Percentiles rank a stretch among this genome's conserved stretches.
These are phyloP conservation scores for Verticillium nubilum DNA, from an alignment of 2,329 filamentous ascomycete genomes.

Conservation along the genomic window DNA sequence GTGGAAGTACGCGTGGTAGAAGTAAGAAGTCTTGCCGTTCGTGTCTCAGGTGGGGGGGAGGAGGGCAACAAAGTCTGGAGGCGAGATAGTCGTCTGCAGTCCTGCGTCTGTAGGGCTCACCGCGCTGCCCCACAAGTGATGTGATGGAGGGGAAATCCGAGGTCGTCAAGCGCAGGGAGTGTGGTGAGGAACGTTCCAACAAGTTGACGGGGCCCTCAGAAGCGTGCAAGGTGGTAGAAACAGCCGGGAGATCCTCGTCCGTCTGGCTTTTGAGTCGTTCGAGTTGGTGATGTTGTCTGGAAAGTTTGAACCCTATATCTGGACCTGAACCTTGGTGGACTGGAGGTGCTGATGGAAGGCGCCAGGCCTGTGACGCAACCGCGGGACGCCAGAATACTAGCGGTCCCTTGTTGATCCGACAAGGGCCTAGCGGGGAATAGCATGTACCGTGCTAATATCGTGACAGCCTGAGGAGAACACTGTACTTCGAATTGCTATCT, in stretches of 20 bases:
- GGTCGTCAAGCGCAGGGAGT: not conserved
- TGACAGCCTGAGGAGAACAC: not conserved
- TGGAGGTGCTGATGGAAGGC: constrained; percentile 8
- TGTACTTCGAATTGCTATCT: not conserved
- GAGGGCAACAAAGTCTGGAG: not conserved
- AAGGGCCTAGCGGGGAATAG: not conserved
- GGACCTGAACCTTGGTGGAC: not conserved
- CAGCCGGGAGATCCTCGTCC: not conserved
- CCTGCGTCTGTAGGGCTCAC: not conserved
- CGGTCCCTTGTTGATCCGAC: not conserved
- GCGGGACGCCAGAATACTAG: not conserved
- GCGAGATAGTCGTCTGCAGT: not conserved
- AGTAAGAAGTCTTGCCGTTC: not conserved
- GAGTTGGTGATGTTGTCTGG: not conserved
- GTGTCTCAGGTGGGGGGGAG: not conserved
- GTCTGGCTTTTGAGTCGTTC: not conserved
- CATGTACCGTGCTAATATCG: not conserved
- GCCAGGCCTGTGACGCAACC: constrained; percentile 14
- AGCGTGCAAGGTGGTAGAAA: not conserved
- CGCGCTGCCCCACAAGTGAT: not conserved
- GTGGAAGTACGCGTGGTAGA: not conserved
- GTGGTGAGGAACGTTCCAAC: not conserved
- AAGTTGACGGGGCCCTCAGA: not conserved
- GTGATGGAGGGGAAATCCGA: not conserved
- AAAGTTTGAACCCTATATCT: no score